These are phyloP conservation scores for Exophiala lecanii-corni DNA, from an alignment of 2,329 filamentous ascomycete species.

Conservation along the genomic window DNA sequence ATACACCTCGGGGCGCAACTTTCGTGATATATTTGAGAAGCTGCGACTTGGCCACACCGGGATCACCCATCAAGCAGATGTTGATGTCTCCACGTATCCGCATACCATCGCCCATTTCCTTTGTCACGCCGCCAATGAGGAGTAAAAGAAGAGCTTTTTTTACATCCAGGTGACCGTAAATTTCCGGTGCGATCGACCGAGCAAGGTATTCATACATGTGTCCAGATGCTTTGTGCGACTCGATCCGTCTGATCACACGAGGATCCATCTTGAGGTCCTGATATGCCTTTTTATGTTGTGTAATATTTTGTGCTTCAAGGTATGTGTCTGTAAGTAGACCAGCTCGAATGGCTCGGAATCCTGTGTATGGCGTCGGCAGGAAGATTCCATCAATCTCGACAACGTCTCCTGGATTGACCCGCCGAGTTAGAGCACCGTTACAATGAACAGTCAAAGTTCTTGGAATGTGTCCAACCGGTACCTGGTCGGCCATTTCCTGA, in stretches of 20 bases:
- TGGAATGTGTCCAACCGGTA: slow-evolving; percentile 95
- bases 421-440: slow-evolving; percentile 77
- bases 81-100: slow-evolving; percentile 98
- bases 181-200: slow-evolving; percentile 94
- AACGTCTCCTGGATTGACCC: slow-evolving; percentile 88
- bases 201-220: slow-evolving; percentile 95
- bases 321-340: slow-evolving; percentile 97
- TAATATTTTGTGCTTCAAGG: slow-evolving; percentile 86
- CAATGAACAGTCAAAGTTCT: slow-evolving; percentile 85
- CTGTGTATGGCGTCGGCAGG: slow-evolving; percentile 95
- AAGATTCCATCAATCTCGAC: slow-evolving; percentile 95
- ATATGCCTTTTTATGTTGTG: slow-evolving; percentile 97
- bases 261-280: slow-evolving; percentile 84
- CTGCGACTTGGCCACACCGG: slow-evolving; percentile 98
- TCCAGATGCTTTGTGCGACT: slow-evolving; percentile 75
- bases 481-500: slow-evolving; percentile 98
- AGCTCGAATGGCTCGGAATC: slow-evolving; percentile 93
- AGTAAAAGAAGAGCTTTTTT: slow-evolving; percentile 97
- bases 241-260: slow-evolving; percentile 74
- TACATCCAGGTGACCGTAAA: slow-evolving; percentile 92
- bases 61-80: slow-evolving; percentile 97
- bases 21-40: slow-evolving; percentile 97
- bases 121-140: slow-evolving; percentile 91
- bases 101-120: slow-evolving; percentile 97
- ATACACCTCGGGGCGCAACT: slow-evolving; percentile 87